Base-by-base conservation (phyloP, 73 alveolate genomes). In the Paramecium primaurelia region DNA sequence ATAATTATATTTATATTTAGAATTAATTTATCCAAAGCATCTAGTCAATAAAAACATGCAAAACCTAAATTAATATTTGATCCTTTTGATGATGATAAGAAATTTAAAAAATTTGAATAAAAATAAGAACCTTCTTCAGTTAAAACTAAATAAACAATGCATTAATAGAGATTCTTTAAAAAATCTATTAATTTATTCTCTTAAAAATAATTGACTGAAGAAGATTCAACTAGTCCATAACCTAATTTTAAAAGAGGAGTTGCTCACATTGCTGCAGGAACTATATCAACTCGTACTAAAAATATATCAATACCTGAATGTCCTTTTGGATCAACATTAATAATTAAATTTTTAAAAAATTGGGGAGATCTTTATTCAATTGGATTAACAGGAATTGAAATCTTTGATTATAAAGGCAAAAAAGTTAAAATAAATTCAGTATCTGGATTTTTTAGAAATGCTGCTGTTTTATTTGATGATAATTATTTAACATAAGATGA, bases 291-390 rank as follows among this genome's bases (percentile, higher is more conserved):
- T 18, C 49, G 75, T 44, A 44, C 71, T 11, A 80, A 80, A 26
- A 40, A 64, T 8, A 47, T 95, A 34, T 59, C 88, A 8, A 95
- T 95, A 2, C 98, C 98, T 2, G 88, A 88, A 60, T 34, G 93
- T 51, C 98, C 98, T 25, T 36, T 73, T 32, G 98, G 98, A 26
- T 51, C 85, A 0, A 86, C 22, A 36, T 89, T 95, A 8, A 86
- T 42, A 5, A 36, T 95, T 37, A 95, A 95, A 85, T 88, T 95
- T 32, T 18, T 87, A 4, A 60, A 80, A 40, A 95, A 96, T 32
- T 95, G 93, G 86, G 99, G 99, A 22, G 99, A 96, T 77, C 73
- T 86, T 71, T 93, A 95, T 47, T 96, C 96, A 80, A 77, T 96
- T 2, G 99, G 99, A 20, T 34, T 96, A 64, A 96, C 95, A 47